Conservation (phyloP, 352 stramenopile genomes). For the Phytophthora nicotianae region DNA sequence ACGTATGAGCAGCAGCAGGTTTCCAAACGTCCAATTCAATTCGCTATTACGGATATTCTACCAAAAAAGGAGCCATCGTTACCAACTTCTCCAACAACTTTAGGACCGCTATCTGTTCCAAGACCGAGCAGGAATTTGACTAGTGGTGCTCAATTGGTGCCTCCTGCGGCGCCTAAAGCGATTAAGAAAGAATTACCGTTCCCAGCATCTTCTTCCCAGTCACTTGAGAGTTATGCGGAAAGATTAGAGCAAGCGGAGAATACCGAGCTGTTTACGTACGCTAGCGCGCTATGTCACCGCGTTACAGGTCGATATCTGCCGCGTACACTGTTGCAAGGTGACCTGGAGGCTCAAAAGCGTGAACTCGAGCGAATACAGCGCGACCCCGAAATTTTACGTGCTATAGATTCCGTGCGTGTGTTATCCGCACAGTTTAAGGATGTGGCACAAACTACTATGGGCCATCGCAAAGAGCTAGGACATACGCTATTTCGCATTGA, state of each 20-base stretch:
- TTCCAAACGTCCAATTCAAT: constrained; percentile 15
- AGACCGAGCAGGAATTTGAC: constrained; percentile 7
- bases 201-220: neutral
- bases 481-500: constrained; percentile 74
- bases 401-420: constrained; percentile 51
- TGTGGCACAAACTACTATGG: constrained; percentile 60
- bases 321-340: constrained; percentile 43
- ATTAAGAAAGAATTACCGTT: constrained; percentile 7
- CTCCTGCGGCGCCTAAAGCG: constrained; percentile 18
- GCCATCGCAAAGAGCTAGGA: constrained; percentile 67
- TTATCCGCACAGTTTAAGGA: constrained; percentile 76
- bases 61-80: constrained; percentile 14
- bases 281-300: constrained; percentile 66
- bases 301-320: constrained; percentile 71
- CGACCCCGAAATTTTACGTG: constrained; percentile 62
- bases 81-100: neutral
- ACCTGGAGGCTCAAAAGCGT: constrained; percentile 50
- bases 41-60: constrained; percentile 45
- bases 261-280: constrained; percentile 70
- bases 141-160: neutral
- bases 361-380: constrained; percentile 65
- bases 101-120: constrained; percentile 23
- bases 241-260: constrained; percentile 56
- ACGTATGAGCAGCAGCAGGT: constrained; percentile 6
- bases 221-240: constrained; percentile 40